A percentile compares a stretch with the other conserved stretches of the same genome.
Evolutionary conservation across 257 asterid genomes (phyloP).

Genomic region (Rhazya stricta): DNA sequence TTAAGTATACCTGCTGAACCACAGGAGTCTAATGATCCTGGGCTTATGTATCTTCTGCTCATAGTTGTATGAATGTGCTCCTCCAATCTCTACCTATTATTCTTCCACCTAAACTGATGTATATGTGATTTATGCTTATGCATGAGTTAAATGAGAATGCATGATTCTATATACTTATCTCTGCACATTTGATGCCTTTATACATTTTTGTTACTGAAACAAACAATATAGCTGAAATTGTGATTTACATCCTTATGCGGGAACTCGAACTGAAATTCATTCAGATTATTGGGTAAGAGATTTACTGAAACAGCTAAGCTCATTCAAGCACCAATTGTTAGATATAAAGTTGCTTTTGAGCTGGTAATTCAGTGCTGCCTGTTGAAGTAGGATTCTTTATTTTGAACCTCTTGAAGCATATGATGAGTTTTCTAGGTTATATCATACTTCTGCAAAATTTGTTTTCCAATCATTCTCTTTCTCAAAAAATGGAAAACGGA

Average conservation of each 20-base stretch:
- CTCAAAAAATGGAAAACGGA: background rate
- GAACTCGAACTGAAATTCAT: too few relatives aligned
- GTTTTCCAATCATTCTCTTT: background rate
- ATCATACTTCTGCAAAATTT: background rate
- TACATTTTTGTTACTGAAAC: background rate
- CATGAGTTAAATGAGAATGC: background rate
- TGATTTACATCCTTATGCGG: too few relatives aligned
- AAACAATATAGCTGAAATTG: too few relatives aligned
- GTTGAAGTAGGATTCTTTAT: too few relatives aligned
- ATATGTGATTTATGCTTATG: background rate
- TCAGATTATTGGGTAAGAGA: too few relatives aligned
- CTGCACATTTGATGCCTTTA: background rate
- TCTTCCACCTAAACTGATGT: background rate
- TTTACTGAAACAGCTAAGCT: too few relatives aligned
- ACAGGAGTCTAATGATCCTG: background rate
- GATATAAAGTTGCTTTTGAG: too few relatives aligned
- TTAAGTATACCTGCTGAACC: too few relatives aligned
- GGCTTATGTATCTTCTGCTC: background rate
- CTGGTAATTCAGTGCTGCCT: too few relatives aligned
- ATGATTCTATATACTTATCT: background rate
- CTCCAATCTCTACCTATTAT: too few relatives aligned
- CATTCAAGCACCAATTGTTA: too few relatives aligned
- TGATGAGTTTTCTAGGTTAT: background rate
- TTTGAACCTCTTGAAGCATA: background rate
- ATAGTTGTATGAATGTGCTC: background rate